Conservation (phyloP, 306 rosid species). For the Sicyos edulis region DNA sequence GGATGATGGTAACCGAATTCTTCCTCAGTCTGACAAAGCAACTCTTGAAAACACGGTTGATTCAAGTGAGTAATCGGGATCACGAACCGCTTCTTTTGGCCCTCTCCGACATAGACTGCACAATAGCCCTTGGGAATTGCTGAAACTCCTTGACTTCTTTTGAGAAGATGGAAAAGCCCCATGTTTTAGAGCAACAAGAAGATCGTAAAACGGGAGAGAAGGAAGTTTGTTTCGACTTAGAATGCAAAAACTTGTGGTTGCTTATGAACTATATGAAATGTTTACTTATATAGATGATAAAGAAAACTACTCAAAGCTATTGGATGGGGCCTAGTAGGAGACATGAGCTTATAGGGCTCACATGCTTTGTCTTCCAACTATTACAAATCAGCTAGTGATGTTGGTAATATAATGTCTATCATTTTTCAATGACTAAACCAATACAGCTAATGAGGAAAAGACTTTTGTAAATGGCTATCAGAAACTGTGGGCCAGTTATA, state of each 20-base stretch:
- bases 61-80: constrained; percentile 11
- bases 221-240: not conserved
- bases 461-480: not conserved
- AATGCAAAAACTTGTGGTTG: not conserved
- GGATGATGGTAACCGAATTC: constrained; percentile 36
- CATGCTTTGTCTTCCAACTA: constrained; percentile 11
- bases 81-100: not conserved
- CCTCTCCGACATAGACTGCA: constrained; percentile 15
- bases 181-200: not conserved
- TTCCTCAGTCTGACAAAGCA: constrained; percentile 29
- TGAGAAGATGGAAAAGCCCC: not conserved
- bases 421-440: not conserved
- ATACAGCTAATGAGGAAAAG: not conserved
- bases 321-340: not conserved
- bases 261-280: not conserved
- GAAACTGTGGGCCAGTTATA: not conserved
- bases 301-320: not conserved
- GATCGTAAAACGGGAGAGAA: not conserved
- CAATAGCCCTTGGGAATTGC: constrained; percentile 17
- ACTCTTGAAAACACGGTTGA: constrained; percentile 29
- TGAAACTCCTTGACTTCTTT: constrained; percentile 12
- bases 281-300: not conserved
- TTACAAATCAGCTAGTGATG: constrained; percentile 3
- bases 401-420: not conserved
- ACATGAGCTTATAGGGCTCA: not conserved